Evolutionary conservation across 805 yeast species (phyloP), one percentile per base, ranked within the genome.

Genomic region (Debaryomyces maramus): DNA sequence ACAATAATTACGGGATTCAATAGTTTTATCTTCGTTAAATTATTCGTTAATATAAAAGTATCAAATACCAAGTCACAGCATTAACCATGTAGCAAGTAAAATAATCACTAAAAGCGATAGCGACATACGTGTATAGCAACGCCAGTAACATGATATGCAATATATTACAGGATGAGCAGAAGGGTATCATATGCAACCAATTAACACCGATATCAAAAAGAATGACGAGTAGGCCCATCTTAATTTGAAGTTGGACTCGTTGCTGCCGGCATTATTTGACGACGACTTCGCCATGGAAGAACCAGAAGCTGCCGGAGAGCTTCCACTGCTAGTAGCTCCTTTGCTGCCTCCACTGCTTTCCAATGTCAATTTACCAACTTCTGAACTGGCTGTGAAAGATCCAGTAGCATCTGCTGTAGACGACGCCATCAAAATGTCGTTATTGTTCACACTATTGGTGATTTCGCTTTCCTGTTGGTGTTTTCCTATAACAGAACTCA

Each of bases 301-400:
- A n/a, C 16, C 5, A 15, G 2, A 3, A n/a, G 20, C 19, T 31
- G 19, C 21, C 8, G 15, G 8, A 18, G n/a, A 18, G 18, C 11
- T 11, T 10, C 20, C 20, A 8, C 21, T 13, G 16, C n/a, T 14
- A 11, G 31, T 13, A 27, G 6, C 31, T 7, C 31, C 31, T 11
- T 6, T 6, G n/a, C 26, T 8, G 11, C 8, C 26, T n/a, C 23
- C 31, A n/a, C 33, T 17, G 39, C 28, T 19, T n/a, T 22, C 18
- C 22, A 39, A 34, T 6, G 42, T 39, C 34, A 39, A 39, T 4
- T 32, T 39, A 6, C 32, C 33, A 10, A 39, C 20, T 4, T 14
- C 32, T 11, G 42, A 39, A 14, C 34, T 27, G 16, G 34, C 34
- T 13, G 15, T 28, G 26, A 39, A 39, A 3, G 43, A 34, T 6